Evolutionary conservation across 257 asterid species (phyloP), one percentile per base, ranked within the genome.

Genomic region (Capsicum rhomboideum): DNA sequence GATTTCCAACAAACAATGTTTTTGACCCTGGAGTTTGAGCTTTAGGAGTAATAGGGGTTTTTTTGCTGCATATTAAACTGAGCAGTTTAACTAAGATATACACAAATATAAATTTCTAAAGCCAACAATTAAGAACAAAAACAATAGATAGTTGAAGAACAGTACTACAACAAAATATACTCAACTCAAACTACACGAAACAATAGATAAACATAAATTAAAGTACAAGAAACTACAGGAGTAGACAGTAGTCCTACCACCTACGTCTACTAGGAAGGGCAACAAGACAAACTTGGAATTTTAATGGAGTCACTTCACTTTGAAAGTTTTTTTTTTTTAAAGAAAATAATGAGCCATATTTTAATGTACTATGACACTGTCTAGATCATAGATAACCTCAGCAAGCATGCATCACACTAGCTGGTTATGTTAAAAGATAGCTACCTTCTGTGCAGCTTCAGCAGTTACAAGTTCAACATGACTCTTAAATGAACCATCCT

Each of bases 401-500:
- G 34, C 34, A 42, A 42, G 31, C 55, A 71, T 10, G 78, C 20
- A 11, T 71, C 55, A 69, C 20, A 71, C 34, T 11, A 42, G 55
- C 28, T 34, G 49, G 46, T 20, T 17, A 78, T 61, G 13, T 21
- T 69, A 18, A 21, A 5, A 79, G 21, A 54, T 16, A 63, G 12
- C 0, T 86, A 96, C 98, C 97, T 93, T 94, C 50, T 85, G 86
- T 23, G 98, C 98, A 64, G 89, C 93, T 82, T 91, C 98, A 52
- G 88, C 78, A 55, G 96, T 84, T 61, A 94, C 92, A 91, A 96
- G 94, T 84, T 96, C 97, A 77, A 93, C 94, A 87, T 93, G 95
- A n/a, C 98, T 98, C 88, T 85, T 93, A 79, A 92, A 92, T 6
- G 90, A 46, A 50, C 93, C 93, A 23, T 92, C 98, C 6, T 82